A percentile compares a stretch with the other conserved stretches of the same genome.
These are phyloP conservation scores for Sporobolus alterniflorus DNA, from an alignment of 202 grass and related monocot species.

Conservation along the genomic window DNA sequence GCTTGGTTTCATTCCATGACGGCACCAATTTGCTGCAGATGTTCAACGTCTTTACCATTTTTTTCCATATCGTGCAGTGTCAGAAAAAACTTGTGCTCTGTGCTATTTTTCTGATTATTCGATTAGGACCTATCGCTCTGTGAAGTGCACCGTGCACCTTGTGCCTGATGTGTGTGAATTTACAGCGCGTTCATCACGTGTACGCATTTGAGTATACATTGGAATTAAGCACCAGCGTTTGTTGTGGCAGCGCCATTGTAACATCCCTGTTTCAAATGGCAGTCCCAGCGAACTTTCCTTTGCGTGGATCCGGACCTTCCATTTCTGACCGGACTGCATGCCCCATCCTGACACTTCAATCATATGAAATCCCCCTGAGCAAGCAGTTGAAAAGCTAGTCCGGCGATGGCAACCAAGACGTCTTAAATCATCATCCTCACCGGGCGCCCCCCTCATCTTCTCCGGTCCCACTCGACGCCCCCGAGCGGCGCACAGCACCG, in stretches of 20 bases:
- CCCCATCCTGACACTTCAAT: background rate
- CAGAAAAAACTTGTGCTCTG: background rate
- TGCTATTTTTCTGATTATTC: background rate
- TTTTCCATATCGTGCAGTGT: background rate
- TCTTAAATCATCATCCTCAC: slow-evolving; percentile 37
- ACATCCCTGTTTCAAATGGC: background rate
- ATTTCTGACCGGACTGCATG: background rate
- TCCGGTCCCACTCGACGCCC: background rate
- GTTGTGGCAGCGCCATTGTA: background rate
- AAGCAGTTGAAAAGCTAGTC: no score
- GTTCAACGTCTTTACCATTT: background rate
- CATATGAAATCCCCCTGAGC: background rate
- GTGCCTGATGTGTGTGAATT: background rate
- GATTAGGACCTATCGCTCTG: background rate
- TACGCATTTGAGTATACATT: background rate
- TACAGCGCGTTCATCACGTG: background rate
- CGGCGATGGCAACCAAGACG: slow-evolving; percentile 48
- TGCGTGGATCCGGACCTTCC: background rate
- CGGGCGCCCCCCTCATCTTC: slow-evolving; percentile 1
- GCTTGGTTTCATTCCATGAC: background rate
- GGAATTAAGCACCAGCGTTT: background rate
- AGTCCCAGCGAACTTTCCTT: background rate
- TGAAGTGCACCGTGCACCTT: background rate
- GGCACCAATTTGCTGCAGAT: background rate
- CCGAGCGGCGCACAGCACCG: background rate